phyloP scores from a whole-genome alignment of 2,329 filamentous ascomycete species.

The Trichoderma sp. region DNA sequence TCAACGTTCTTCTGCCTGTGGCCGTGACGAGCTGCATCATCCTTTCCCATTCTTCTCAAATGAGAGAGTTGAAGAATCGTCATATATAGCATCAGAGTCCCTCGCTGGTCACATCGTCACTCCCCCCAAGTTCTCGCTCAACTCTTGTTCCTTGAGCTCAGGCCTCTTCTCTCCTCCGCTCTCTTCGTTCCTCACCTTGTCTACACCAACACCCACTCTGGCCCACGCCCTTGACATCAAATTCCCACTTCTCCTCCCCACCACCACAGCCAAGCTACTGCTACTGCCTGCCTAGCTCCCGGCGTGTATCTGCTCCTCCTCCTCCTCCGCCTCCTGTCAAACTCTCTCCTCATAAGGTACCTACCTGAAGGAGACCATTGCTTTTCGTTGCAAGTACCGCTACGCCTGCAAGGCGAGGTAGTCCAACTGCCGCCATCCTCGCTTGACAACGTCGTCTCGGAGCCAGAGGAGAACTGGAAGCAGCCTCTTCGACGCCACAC shows the following conservation, averaged over 20 bases:
- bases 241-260: not conserved
- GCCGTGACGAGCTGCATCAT: not conserved
- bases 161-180: not conserved
- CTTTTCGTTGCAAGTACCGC: not conserved
- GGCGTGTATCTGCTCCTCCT: not conserved
- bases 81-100: not conserved
- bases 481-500: conserved; percentile 22
- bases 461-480: not conserved
- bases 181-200: no score
- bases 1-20: not conserved
- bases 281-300: not conserved
- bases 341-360: not conserved
- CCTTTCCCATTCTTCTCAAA: not conserved
- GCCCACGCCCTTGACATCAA: conserved; percentile 7
- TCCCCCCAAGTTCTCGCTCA: not conserved
- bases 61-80: not conserved
- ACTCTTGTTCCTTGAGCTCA: not conserved
- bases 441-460: no score
- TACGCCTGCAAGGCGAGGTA: not conserved
- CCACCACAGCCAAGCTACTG: not conserved
- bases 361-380: not conserved
- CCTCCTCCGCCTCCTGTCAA: not conserved
- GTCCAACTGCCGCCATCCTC: not conserved
- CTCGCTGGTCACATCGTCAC: not conserved
- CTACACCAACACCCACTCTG: not conserved